A percentile compares a stretch with the other conserved stretches of the same genome.
phyloP scores from a whole-genome alignment of 106 monocot species.

The Dendrobium nobile region DNA sequence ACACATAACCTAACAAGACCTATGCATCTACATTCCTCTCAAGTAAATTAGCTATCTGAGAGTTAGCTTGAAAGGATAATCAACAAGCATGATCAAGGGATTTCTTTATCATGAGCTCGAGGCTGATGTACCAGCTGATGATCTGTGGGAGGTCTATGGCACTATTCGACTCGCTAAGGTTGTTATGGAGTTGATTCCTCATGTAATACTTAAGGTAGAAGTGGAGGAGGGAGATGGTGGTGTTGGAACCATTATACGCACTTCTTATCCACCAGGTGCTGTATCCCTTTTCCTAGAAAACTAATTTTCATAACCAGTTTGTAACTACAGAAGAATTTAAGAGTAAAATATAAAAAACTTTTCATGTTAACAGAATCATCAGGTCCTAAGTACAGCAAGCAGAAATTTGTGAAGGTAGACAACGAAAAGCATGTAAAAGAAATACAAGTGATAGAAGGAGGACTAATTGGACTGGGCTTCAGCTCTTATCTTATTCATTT shows the following conservation, averaged over 20 bases:
- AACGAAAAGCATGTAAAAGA: conserved; percentile 18
- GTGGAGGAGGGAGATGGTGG: conserved; percentile 31
- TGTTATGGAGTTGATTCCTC: conserved; percentile 12
- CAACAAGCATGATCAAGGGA: conserved; percentile 20
- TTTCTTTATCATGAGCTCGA: conserved; percentile 21
- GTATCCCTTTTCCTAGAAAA: too few relatives aligned
- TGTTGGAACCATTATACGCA: conserved; percentile 17
- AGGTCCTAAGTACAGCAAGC: conserved; percentile 12
- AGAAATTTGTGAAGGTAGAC: conserved; percentile 27
- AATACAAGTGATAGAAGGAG: conserved; percentile 13
- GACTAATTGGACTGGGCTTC: conserved; percentile 13
- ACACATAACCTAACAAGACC: too few relatives aligned
- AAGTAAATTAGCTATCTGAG: too few relatives aligned
- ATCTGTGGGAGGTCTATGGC: conserved; percentile 27
- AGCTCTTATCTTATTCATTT: conserved; percentile 12
- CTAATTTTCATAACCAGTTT: too few relatives aligned
- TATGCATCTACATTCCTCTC: too few relatives aligned
- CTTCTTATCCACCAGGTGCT: neutral
- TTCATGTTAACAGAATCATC: neutral
- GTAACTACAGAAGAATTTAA: too few relatives aligned
- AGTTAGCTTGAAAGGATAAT: too few relatives aligned
- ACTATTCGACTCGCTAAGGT: conserved; percentile 10
- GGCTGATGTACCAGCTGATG: conserved; percentile 15
- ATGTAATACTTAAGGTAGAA: conserved; percentile 12
- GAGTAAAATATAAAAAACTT: too few relatives aligned